Base-by-base conservation (phyloP, 2,329 filamentous ascomycete genomes). In the Aspergillus flavus region DNA sequence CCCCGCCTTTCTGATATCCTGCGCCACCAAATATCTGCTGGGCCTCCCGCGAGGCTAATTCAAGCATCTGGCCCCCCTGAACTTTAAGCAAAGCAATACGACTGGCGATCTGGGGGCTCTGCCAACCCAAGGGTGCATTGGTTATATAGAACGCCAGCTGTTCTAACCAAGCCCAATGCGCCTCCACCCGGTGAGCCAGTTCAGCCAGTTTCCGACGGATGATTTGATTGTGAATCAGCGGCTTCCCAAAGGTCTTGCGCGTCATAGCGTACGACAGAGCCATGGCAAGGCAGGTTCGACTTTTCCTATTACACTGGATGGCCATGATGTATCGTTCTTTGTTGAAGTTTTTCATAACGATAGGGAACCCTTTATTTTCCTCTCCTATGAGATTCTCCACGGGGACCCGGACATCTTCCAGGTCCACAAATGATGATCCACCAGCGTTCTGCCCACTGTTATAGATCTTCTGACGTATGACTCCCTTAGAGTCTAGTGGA, bases 371-470 rank as follows among this genome's bases (percentile, higher is more conserved):
- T 79, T 93, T 90, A 81, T 93, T 87, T 79, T 94, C 91, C 73
- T 90, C 80, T 62, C 91, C 91, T 12, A 94, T 81, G 14, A 94
- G 80, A 76, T 93, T 88, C 75, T 88, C 85, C 0, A 86, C 88
- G 0, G 91, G 91, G 0, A 94, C 91, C 80, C 91, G 91, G 74
- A 92, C 91, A 67, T 94, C 89, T 78, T 93, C 89, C 75, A 91
- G 92, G 56, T 91, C 36, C 36, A 39, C 36, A 39, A 39, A 39
- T 19, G 36, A 39, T 4, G 36, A 39, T 1, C 36, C 36, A 19
- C 36, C 36, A 19, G 36, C 16, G 19, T 39, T 39, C 36, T 39
- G 36, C 36, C 91, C 72, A 94, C 85, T 63, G 36, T 67, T 67
- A 7, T 67, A 58, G 12, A 68, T 67, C 46, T 68, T 67, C 2